Evolutionary conservation across 192 early-diverging fungal species (phyloP), one percentile per base, ranked within the genome.

Genomic region (Coemansia sp.): DNA sequence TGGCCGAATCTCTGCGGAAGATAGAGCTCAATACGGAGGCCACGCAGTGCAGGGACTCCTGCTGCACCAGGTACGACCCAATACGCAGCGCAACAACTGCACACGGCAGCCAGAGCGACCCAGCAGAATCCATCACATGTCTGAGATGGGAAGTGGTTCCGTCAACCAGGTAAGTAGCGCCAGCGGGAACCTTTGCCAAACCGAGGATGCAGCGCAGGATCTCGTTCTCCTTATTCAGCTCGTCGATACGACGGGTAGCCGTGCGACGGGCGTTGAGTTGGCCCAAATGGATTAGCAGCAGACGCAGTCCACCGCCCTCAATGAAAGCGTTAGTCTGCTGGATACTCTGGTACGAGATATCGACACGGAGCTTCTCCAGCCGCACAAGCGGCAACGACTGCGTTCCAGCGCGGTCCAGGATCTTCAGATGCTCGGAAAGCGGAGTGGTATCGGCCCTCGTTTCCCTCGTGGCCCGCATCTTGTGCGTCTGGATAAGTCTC

Each of bases 361-460:
- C 79, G 36, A 73, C 74, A n/a, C 74, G 74, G 64, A 82, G 65
- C 68, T 66, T 69, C 46, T 82, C 79, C 4, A 82, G 71, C 19
- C 79, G 69, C n/a, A 73, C 73, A 3, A 51, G 67, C 16, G 79
- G 79, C 63, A 82, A 32, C 6, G 79, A 82, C 74, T 82, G 79
- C 8, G 79, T 72, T 32, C 71, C 69, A 15, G 74, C 73, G 12
- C 71, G 67, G 0, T 47, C 46, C 37, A 82, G 65, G 21, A 76
- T 76, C 56, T 67, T 71, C 11, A 82, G 74, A 47, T 82, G 79
- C 57, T 82, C 79, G 12, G 79, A 73, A 4, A 82, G 65, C 18
- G 73, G 73, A 7, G 78, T 69, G 6, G 61, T 41, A 41, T 60
- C 47, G 21, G 62, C 51, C 0, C 59, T 41, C 41, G 62, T 26